phyloP scores from a whole-genome alignment of 2,329 filamentous ascomycete species.

The Thelonectria rubi region DNA sequence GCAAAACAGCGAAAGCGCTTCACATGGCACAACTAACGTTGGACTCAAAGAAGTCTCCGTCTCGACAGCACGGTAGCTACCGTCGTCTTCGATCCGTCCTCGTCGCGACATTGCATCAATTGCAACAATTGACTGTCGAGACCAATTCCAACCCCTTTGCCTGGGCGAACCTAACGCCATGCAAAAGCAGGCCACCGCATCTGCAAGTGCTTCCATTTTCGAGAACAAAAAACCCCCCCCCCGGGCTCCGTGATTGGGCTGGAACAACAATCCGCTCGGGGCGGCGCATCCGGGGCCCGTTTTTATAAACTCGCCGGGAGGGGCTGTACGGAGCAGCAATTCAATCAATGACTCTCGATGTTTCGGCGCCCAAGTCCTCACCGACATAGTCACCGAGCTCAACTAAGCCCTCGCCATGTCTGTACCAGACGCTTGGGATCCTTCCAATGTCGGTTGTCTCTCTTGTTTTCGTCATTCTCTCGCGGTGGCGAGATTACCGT shows the following conservation, averaged over 20 bases:
- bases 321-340: background rate
- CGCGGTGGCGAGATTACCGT: background rate
- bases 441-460: background rate
- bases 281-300: background rate
- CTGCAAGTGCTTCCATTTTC: too few relatives aligned
- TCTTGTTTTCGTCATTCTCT: background rate
- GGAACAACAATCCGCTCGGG: background rate
- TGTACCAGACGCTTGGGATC: background rate
- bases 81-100: background rate
- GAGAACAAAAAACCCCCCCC: background rate
- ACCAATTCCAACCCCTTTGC: background rate
- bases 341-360: background rate
- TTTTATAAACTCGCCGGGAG: background rate
- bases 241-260: background rate
- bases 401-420: too few relatives aligned
- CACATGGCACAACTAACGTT: background rate
- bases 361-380: slow-evolving; percentile 1
- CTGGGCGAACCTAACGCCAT: background rate
- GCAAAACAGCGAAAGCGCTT: background rate
- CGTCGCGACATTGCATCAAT: background rate
- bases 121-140: background rate
- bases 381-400: slow-evolving; percentile 19
- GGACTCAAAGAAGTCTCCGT: background rate
- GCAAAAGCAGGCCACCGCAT: background rate
- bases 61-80: background rate